These are phyloP conservation scores for Seminavis robusta DNA, from an alignment of 108 stramenopile genomes.

Conservation along the genomic window DNA sequence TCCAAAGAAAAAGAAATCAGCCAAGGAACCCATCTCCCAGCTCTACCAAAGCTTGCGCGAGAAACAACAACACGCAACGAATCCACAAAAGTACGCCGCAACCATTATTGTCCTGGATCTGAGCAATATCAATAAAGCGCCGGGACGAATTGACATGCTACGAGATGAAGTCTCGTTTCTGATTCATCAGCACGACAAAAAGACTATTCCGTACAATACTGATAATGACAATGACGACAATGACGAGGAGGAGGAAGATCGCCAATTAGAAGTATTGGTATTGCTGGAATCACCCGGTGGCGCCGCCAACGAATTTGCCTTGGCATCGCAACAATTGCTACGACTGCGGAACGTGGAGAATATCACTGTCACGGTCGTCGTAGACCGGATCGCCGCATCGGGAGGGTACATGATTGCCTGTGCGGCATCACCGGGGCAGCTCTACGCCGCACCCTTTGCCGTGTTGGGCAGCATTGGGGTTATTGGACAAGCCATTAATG, in stretches of 20 bases:
- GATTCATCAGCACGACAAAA: conserved; percentile 23
- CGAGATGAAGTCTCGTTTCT: conserved; percentile 75
- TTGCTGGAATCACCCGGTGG: conserved; percentile 80
- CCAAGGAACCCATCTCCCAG: not conserved
- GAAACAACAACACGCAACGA: not conserved
- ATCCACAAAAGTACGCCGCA: conserved; percentile 19
- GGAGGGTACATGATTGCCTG: conserved; percentile 86
- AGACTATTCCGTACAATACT: conserved; percentile 5
- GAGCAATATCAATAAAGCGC: conserved; percentile 50
- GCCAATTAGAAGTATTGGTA: conserved; percentile 57
- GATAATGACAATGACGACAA: not conserved
- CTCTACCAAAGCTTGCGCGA: not conserved
- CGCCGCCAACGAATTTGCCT: conserved; percentile 62
- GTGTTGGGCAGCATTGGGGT: conserved; percentile 80
- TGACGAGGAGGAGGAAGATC: not conserved
- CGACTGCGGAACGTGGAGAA: conserved; percentile 58
- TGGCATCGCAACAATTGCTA: conserved; percentile 67
- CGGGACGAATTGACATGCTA: conserved; percentile 49
- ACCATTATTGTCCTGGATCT: conserved; percentile 66
- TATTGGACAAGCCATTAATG: conserved; percentile 63
- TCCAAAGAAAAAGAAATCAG: not conserved
- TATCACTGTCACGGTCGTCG: conserved; percentile 64
- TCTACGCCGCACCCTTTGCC: conserved; percentile 80
- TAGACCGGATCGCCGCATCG: conserved; percentile 60
- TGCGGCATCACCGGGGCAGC: conserved; percentile 55